Evolutionary conservation across 1,284 basidiomycete genomes (phyloP), one percentile per base, ranked within the genome.

Genomic region (Ustilago trichophora): DNA sequence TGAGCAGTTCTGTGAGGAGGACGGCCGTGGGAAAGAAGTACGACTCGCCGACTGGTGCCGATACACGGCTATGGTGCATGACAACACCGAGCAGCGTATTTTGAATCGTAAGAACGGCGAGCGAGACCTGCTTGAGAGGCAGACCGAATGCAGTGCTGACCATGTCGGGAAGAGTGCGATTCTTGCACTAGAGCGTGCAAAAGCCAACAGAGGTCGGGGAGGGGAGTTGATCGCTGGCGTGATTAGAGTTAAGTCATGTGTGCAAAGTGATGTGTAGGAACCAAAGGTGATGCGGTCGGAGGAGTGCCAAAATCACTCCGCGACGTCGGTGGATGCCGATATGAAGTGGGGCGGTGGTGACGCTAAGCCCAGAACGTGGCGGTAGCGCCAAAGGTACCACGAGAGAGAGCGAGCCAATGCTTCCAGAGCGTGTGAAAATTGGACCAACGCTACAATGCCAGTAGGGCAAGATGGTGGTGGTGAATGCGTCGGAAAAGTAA

Each of bases 21-120:
- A 97, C 94, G 35, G 93, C 93, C 7, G 92, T 88, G 13, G 92
- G 91, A 25, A 93, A 91, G 35, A 91, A 93, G 83, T 97, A 98
- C 3, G 88, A 85, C 51, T 86, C 85, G 55, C 88, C 88, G 21
- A 47, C 36, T 0, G 90, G 87, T 3, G 91, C 86, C 11, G 88
- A 88, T 53, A 93, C 90, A 66, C 92, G 89, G 38, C 92, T 94
- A 65, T 75, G 51, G 58, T 82, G 44, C 82, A 81, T 50, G 58
- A 82, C 82, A 72, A 71, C 50, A 21, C 46, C 41, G 16, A 56
- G 44, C 7, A 51, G 51, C 8, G 57, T 68, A 83, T 97, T 98
- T 84, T 98, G 93, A 48, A 95, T 86, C 41, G 94, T 93, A 80
- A 98, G 86, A 15, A 91, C 93, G 75, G 94, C 86, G 58, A 97